These are phyloP conservation scores for Wickerhamomyces rabaulensis DNA, from an alignment of 805 yeast genomes.

Conservation along the genomic window DNA sequence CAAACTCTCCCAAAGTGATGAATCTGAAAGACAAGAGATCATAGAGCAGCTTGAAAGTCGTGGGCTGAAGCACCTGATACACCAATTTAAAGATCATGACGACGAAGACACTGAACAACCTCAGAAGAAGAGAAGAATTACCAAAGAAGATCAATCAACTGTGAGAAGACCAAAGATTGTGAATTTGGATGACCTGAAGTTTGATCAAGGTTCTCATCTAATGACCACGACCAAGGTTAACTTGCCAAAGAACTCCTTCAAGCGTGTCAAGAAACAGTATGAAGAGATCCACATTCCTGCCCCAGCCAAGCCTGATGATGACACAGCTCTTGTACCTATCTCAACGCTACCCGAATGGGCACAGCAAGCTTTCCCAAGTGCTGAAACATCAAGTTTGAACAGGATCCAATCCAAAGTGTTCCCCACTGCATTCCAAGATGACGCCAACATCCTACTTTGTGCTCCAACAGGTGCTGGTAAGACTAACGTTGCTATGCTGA, in stretches of 20 bases:
- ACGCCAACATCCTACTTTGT: constrained; percentile 74
- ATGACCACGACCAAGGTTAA: constrained; percentile 62
- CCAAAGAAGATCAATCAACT: not conserved
- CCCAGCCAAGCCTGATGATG: constrained; percentile 47
- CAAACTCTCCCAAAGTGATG: constrained; percentile 35
- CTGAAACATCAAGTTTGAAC: constrained; percentile 65
- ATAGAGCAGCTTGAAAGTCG: constrained; percentile 38
- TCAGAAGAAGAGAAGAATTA: constrained; percentile 24
- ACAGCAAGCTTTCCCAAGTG: constrained; percentile 61
- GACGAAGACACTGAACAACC: constrained; percentile 12
- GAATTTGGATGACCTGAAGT: constrained; percentile 57
- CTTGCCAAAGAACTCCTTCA: constrained; percentile 81
- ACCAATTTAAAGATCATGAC: constrained; percentile 32
- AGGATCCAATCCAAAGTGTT: constrained; percentile 78
- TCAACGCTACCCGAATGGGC: constrained; percentile 78
- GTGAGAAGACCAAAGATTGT: constrained; percentile 44
- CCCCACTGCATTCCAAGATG: constrained; percentile 70
- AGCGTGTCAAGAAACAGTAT: constrained; percentile 63
- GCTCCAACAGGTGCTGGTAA: constrained; percentile 99
- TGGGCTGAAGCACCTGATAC: constrained; percentile 36
- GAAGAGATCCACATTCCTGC: constrained; percentile 94
- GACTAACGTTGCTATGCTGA: constrained; percentile 90
- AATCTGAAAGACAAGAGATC: constrained; percentile 31
- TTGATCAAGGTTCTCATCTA: constrained; percentile 70
- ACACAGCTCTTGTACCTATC: constrained; percentile 45